phyloP scores from a whole-genome alignment of 768 basidiomycete species.

The Pulveroboletus sp. region DNA sequence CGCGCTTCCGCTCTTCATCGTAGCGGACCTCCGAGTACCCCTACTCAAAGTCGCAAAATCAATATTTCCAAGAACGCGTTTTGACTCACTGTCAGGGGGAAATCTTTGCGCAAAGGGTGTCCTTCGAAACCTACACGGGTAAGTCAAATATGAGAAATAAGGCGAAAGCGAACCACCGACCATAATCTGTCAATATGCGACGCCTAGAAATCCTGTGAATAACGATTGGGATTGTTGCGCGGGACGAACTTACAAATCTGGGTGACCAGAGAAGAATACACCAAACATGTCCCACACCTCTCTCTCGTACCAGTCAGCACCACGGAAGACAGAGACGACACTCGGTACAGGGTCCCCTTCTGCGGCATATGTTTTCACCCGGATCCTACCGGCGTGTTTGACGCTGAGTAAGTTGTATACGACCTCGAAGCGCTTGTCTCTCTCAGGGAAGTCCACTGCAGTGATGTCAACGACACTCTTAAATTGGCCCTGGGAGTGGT shows the following conservation, averaged over 20 bases:
- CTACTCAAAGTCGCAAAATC: constrained; percentile 36
- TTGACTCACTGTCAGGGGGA: constrained; percentile 82
- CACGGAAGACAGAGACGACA: constrained; percentile 69
- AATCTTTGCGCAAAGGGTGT: constrained; percentile 96
- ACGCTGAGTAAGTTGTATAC: constrained; percentile 93
- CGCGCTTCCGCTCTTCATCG: constrained; percentile 95
- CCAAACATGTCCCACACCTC: constrained; percentile 98
- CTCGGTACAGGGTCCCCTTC: constrained; percentile 92
- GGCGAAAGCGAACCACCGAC: constrained; percentile 34
- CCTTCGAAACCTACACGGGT: constrained; percentile 78
- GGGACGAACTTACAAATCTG: constrained; percentile 72
- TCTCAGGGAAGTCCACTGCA: constrained; percentile 92
- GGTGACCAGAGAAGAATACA: constrained; percentile 93
- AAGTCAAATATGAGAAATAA: background rate
- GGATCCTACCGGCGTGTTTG: constrained; percentile 72
- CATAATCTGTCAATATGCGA: constrained; percentile 97
- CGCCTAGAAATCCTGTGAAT: constrained; percentile 48
- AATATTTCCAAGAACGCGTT: background rate
- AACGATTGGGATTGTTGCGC: constrained; percentile 3
- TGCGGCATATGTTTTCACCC: constrained; percentile 96
- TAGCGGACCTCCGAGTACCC: constrained; percentile 99
- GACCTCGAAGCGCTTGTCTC: constrained; percentile 91
- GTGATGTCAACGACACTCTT: constrained; percentile 91
- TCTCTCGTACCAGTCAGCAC: constrained; percentile 98
- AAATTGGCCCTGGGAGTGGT: constrained; percentile 94